Percentiles rank a stretch among this genome's conserved stretches.
These are phyloP conservation scores for Colletotrichum higginsianum DNA, from an alignment of 2,329 filamentous ascomycete species.

Conservation along the genomic window DNA sequence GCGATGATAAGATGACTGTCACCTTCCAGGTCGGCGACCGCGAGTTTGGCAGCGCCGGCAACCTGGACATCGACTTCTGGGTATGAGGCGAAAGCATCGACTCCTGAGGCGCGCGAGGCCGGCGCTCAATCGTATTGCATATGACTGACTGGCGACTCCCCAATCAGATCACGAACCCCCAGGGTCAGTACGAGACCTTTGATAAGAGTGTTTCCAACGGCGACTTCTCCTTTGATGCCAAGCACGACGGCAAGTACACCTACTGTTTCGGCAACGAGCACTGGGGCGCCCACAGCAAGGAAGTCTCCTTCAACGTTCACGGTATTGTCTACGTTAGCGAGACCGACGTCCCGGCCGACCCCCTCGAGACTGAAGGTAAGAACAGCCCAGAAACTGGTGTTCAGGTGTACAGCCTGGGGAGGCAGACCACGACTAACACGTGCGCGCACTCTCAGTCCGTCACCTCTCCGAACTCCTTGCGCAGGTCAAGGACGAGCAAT, in stretches of 20 bases:
- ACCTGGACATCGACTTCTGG: slow-evolving; percentile 98
- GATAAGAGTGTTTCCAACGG: slow-evolving; percentile 88
- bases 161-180: slow-evolving; percentile 83
- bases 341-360: slow-evolving; percentile 85
- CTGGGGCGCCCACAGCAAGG: slow-evolving; percentile 96
- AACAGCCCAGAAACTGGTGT: slow-evolving; percentile 40
- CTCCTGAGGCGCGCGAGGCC: not conserved
- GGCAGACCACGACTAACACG: slow-evolving; percentile 6
- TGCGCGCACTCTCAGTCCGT: slow-evolving; percentile 72
- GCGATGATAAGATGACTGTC: slow-evolving; percentile 97
- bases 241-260: slow-evolving; percentile 87
- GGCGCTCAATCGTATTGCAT: slow-evolving; percentile 3
- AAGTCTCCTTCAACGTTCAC: slow-evolving; percentile 99
- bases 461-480: slow-evolving; percentile 86
- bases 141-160: slow-evolving; percentile 42
- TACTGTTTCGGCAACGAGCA: slow-evolving; percentile 99
- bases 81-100: slow-evolving; percentile 64
- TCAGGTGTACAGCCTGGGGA: not conserved
- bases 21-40: slow-evolving; percentile 98
- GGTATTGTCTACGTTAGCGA: slow-evolving; percentile 98
- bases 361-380: slow-evolving; percentile 90
- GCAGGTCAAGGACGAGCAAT: slow-evolving; percentile 97
- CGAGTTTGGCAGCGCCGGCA: slow-evolving; percentile 94
- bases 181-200: slow-evolving; percentile 81
- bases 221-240: slow-evolving; percentile 92